Evolutionary conservation across 805 yeast genomes (phyloP), one percentile per base, ranked within the genome.

Genomic region (Nakazawaea wickerhamii): DNA sequence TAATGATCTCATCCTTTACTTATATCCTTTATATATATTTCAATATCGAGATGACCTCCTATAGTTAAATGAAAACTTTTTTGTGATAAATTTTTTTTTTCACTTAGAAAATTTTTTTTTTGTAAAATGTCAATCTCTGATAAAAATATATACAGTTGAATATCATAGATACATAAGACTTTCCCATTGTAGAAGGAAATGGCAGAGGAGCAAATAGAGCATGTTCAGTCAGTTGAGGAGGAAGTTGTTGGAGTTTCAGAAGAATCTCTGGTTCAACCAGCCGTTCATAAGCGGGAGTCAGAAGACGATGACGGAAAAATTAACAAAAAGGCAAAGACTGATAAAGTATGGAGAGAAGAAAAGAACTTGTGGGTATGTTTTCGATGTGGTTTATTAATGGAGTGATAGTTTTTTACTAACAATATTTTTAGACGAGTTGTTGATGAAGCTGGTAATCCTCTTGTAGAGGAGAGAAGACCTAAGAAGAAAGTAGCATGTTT

Each of bases 401-500:
- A n/a, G n/a, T n/a, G n/a, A n/a, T n/a, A n/a, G n/a, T n/a, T n/a
- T n/a, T n/a, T n/a, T n/a, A n/a, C n/a, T n/a, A n/a, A n/a, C n/a
- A n/a, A n/a, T n/a, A n/a, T n/a, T n/a, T n/a, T 27, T 45, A 64
- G 68, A 64, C 77, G 55, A 48, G 67, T 55, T 52, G 47, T 78
- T 59, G 89, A 82, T 58, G 84, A 67, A 14, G 62, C 77, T 22
- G 91, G 90, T 10, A 71, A 76, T 26, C 80, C 81, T 2, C 59
- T 78, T 31, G 70, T 68, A 44, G 85, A 78, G 49, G 61, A 61
- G 27, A 72, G 89, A 61, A 76, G 73, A 49, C 96, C 98, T 18
- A 90, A 90, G 71, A 76, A 79, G 54, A 90, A 90, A 58, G 96
- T 88, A 18, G 97, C 96, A 0, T 79, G 84, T 54, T 71, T 87